Evolutionary conservation across 2,329 filamentous ascomycete genomes (phyloP), one percentile per base, ranked within the genome.

Genomic region (Dendryphion nanum): DNA sequence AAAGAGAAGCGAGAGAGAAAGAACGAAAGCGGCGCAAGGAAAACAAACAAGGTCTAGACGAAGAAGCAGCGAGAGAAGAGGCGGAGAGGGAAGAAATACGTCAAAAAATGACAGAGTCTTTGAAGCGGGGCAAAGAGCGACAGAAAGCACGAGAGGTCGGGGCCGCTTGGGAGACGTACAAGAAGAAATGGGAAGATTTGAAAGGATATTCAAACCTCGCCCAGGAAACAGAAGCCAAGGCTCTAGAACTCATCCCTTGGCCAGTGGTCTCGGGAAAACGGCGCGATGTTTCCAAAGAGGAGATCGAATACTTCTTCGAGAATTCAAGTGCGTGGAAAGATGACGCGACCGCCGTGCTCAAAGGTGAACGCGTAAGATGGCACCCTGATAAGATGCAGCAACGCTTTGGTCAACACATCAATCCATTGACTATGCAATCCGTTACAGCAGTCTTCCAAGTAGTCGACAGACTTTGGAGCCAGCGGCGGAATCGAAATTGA

Each of bases 351-450:
- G 70, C 75, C 30, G 62, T 77, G 4, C 72, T 97, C 36, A 95
- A 95, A 66, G 72, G 81, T 4, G 93, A 98, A 71, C 81, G 93
- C 35, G 83, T 97, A 14, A 77, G 89, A 13, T 98, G 93, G 93
- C 93, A 98, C 71, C 93, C 93, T 4, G 93, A 98, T 69, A 98
- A 97, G 73, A 86, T 97, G 39, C 89, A 96, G 71, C 93, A 96
- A 69, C 80, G 82, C 37, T 83, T 95, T 43, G 87, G 89, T 3
- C 71, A 79, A 42, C 73, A 75, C 12, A 80, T 95, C 33, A 84
- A 90, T 33, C 75, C 81, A 17, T 76, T 76, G 3, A 80, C 86
- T 3, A 83, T 95, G 76, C 81, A 80, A 58, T 77, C 82, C 37
- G 86, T 96, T 29, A 98, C 91, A 8, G 85, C 86, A 5, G 83